Evolutionary conservation across 805 yeast genomes (phyloP), one percentile per base, ranked within the genome.

Genomic region (Pichia thaimueangensis): DNA sequence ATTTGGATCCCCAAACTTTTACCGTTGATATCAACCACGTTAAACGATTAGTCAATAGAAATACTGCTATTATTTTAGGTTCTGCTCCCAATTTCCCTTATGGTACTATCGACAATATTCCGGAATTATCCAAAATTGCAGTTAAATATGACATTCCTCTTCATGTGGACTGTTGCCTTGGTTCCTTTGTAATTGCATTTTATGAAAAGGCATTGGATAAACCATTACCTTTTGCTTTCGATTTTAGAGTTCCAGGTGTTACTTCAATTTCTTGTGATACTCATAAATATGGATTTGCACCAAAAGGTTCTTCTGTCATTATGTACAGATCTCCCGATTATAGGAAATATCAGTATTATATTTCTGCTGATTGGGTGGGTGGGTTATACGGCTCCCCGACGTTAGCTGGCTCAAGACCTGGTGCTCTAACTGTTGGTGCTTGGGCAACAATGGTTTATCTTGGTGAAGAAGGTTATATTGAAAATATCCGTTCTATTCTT

Each of bases 261-360:
- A 93, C 97, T 1, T 88, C 97, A 3, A 91, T 91, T 45, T 86
- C 96, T n/a, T 93, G 97, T 65, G 98, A 91, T 60, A 91, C 98
- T n/a, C 98, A 91, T 69, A 91, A 91, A 63, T 91, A 91, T 58
- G 98, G 97, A 1, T 93, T 91, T 70, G 97, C 97, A 8, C 98
- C 98, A 30, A 91, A 91, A 63, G 98, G 98, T 9, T 82, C 95
- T 0, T 86, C 96, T 1, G 74, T 91, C 20, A 83, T 93, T 53
- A 82, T 93, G 95, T 93, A 93, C 63, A 74, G 97, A 36, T 64
- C 72, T 47, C 54, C 73, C 0, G 71, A 74, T 45, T 71, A 87
- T 43, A 72, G 98, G 45, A 73, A 74, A 50, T 73, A 82, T 55
- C 98, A 93, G 65, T 91, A 93, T 62, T 93, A 81, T 60, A 73